A percentile compares a stretch with the other conserved stretches of the same genome.
phyloP scores from a whole-genome alignment of 2,329 filamentous ascomycete genomes.

The Coniochaeta ligniaria region DNA sequence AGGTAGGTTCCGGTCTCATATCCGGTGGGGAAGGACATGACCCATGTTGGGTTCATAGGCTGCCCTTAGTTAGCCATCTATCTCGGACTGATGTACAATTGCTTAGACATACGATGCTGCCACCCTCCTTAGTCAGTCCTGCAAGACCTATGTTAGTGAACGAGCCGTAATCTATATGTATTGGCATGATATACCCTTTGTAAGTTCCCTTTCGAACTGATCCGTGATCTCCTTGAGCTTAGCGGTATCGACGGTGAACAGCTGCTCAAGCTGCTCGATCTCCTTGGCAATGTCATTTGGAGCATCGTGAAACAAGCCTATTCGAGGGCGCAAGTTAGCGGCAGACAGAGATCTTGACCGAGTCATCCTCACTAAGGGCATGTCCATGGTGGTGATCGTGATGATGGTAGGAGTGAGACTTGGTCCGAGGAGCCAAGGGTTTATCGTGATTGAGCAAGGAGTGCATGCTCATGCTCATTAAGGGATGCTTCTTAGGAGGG shows the following conservation, averaged over 20 bases:
- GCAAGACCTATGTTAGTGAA: not conserved
- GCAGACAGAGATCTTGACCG: not conserved
- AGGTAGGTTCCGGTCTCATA: constrained; percentile 82
- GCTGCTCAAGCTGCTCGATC: constrained; percentile 75
- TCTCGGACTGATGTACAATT: not conserved
- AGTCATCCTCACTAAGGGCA: not conserved
- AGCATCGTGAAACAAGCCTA: constrained; percentile 86
- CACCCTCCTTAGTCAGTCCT: constrained; percentile 81
- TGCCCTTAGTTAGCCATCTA: constrained; percentile 24
- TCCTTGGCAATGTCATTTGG: constrained; percentile 75
- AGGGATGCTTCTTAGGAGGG: not conserved
- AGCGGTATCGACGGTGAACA: constrained; percentile 68
- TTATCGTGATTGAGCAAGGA: constrained; percentile 1
- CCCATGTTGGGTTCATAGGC: constrained; percentile 98
- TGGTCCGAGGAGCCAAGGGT: constrained; percentile 5
- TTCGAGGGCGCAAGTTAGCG: not conserved
- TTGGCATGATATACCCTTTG: constrained; percentile 55
- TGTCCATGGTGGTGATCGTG: not conserved
- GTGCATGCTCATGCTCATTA: not conserved
- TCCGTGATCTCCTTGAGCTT: constrained; percentile 87
- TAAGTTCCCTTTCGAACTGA: constrained; percentile 83
- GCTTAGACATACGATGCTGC: constrained; percentile 71
- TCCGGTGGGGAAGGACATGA: constrained; percentile 82
- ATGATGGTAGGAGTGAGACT: constrained; percentile 7
- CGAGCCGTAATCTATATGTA: constrained; percentile 5